Base-by-base conservation (phyloP, 176 grass and related monocot species). In the Ensete glaucum region DNA sequence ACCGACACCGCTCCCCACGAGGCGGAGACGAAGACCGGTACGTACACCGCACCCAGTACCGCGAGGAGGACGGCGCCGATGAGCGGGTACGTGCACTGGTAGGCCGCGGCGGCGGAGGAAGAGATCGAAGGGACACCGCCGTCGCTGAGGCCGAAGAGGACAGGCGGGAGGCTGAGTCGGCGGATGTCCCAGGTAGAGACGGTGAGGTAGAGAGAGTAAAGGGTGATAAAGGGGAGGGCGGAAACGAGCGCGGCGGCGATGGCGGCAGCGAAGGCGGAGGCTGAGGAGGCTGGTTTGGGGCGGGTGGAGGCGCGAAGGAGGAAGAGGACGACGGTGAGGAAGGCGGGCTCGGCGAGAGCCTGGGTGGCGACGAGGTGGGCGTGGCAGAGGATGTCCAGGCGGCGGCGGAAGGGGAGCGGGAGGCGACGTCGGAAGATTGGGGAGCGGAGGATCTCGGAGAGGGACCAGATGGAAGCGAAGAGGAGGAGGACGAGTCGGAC, bases 21-120 rank as follows among this genome's bases (percentile, higher is more conserved):
- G 21, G 81, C 85, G 4, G 85, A 80, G 43, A 78, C 52, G 23
- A 87, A 74, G 21, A 87, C 56, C 22, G 85, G 85, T 26, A 79
- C 34, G 81, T 87, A 83, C 8, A 76, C 34, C 11, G 65, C 64
- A 12, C 66, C 77, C 22, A 87, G 77, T 0, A 52, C 76, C 2
- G 82, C 66, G 51, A 87, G 72, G 72, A 87, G 72, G 58, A 74
- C 11, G 57, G 80, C 80, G 1, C 79, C 85, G 65, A 79, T 76
- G 29, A 72, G 64, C 51, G 85, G 85, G 57, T 83, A 83, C n/a
- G 85, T 53, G 72, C 85, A 87, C 50, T 74, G 76, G 22, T 15
- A 76, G 9, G 13, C 70, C 11, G 24, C 13, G 2, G 16, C 16
- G 17, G 34, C 17, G 67, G 43, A 1, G 9, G 25, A 25, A 16